A percentile compares a stretch with the other conserved stretches of the same genome.
phyloP scores from a whole-genome alignment of 768 basidiomycete species.

The Imleria badia region DNA sequence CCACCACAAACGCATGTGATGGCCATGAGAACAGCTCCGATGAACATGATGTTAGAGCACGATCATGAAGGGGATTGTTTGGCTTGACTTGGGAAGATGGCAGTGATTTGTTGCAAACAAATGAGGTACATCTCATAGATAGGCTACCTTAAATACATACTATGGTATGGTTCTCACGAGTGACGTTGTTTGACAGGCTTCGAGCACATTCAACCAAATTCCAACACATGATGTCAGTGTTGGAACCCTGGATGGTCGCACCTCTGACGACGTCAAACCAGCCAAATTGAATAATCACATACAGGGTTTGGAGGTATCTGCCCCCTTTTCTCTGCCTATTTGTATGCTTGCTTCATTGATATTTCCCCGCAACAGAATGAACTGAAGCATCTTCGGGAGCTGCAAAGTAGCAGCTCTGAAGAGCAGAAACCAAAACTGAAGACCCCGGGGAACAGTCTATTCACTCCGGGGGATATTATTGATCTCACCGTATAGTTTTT shows the following conservation, averaged over 20 bases:
- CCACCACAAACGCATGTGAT: not conserved
- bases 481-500: conserved; percentile 18
- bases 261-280: not conserved
- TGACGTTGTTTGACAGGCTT: no score
- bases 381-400: conserved; percentile 13
- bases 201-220: no score
- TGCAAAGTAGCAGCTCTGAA: not conserved
- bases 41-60: not conserved
- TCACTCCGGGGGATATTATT: conserved; percentile 12
- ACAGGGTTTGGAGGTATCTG: conserved; percentile 9
- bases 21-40: not conserved
- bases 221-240: no score
- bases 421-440: conserved; percentile 14
- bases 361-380: conserved; percentile 1
- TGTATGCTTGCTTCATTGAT: not conserved
- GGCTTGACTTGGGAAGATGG: no score
- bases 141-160: no score
- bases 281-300: not conserved
- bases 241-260: not conserved
- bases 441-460: not conserved
- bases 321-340: not conserved
- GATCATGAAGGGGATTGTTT: no score
- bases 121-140: no score
- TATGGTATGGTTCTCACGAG: no score
- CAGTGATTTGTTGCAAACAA: no score